Base-by-base conservation (phyloP, 78 protist species). In the Dictyostelium citrinum region DNA sequence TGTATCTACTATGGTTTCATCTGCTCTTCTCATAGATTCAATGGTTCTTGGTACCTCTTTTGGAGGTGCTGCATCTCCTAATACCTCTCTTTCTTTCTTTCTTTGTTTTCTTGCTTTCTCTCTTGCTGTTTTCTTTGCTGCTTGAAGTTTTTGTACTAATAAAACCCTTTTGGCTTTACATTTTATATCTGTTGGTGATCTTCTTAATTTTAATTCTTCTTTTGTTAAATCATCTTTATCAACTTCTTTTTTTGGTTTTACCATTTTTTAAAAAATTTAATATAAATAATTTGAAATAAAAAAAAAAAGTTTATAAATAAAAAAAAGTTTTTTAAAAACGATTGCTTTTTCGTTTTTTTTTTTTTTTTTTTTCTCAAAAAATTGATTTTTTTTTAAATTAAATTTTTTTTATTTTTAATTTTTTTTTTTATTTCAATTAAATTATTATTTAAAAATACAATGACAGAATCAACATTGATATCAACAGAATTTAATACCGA, bases 1-100 rank as follows among this genome's bases (percentile, higher is more conserved):
- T 0, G 90, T 68, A 0, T 74, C 94, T 14, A 98, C 97, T 1
- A 91, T 45, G 16, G 99, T 98, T 43, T 90, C 98, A 74, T 98
- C 98, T 0, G 12, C 11, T 49, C 77, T 91, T 60, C 98, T 95
- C 91, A 43, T 81, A 82, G 82, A 88, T 31, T 98, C 99, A n/a
- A 97, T 90, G 7, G 99, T 97, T 51, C 72, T 12, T 61, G 97
- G 99, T 45, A 46, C 39, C 68, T 83, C 75, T 96, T 86, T 93
- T 0, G 95, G 90, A 11, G 97, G 96, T 49, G 93, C 96, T 77
- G 43, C 77, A 2, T 90, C 95, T 10, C 95, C 95, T 9, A 82
- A 70, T 29, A 74, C 24, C 7, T 91, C 83, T 91, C 84, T 80
- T 77, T 91, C 84, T 20, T 76, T 84, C 49, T 83, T 83, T 91